Base-by-base conservation (phyloP, 495 filamentous ascomycete genomes). In the Venustampulla echinocandica region DNA sequence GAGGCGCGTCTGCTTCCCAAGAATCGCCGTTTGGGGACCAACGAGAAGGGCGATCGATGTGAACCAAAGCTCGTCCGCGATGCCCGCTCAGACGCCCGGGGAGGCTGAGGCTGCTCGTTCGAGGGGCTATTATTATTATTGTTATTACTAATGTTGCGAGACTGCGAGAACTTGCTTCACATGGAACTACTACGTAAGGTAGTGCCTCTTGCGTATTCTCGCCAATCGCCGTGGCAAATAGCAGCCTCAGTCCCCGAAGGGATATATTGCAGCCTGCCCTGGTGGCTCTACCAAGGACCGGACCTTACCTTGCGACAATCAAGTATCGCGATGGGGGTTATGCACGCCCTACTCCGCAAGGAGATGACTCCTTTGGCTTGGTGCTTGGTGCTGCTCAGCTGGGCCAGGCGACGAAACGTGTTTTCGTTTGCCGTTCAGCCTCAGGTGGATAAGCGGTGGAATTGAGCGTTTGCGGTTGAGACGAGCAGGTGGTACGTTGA, bases 351-450 rank as follows among this genome's bases (percentile, higher is more conserved):
- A n/a, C n/a, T n/a, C n/a, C n/a, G n/a, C n/a, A 23, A 24, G 20
- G 30, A 42, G 27, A 48, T 53, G 50, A 48, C 50, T 53, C 50
- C 44, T 44, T 53, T 53, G 7, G n/a, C n/a, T n/a, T n/a, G n/a
- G n/a, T n/a, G n/a, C n/a, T n/a, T 28, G 23, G 44, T 44, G 32
- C 28, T 44, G 27, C 44, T 53, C 50, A 53, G 44, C 50, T 48
- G n/a, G 42, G 17, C 41, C 36, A 45, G 42, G 42, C 34, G 48
- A 46, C 27, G 35, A 49, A 36, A 48, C 45, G 10, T 10, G 10
- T 40, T 11, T 40, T 19, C 20, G 37, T 15, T 35, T 35, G 11
- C 33, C 33, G 37, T 7, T 22, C 37, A 40, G 37, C 20, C 37
- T 35, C 33, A 35, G 13, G 33, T n/a, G 33, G 33, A 4, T 5